Evolutionary conservation across 495 filamentous ascomycete genomes (phyloP).

Genomic region (Aspergillus carlsbadensis): DNA sequence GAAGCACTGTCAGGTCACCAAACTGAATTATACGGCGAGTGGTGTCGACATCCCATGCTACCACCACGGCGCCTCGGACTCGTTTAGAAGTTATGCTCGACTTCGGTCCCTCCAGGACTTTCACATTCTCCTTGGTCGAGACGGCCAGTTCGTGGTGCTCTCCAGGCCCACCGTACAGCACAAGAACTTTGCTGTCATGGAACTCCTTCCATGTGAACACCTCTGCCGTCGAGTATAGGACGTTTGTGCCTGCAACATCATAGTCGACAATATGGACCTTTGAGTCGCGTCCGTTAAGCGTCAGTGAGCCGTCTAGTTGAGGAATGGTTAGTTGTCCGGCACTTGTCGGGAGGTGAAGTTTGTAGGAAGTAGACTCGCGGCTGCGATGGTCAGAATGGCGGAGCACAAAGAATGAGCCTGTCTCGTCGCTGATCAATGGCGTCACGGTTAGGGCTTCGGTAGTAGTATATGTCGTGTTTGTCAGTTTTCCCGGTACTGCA

Average conservation of each 20-base stretch:
- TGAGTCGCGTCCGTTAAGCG: conserved; percentile 69
- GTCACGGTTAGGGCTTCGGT: conserved; percentile 56
- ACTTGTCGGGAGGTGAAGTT: conserved; percentile 59
- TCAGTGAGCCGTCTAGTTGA: conserved; percentile 59
- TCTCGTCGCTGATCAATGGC: conserved; percentile 52
- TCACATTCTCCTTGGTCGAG: conserved; percentile 35
- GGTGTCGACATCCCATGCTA: conserved; percentile 56
- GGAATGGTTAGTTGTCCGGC: conserved; percentile 61
- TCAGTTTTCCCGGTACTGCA: conserved; percentile 47
- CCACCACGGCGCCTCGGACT: conserved; percentile 43
- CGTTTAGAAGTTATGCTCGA: conserved; percentile 41
- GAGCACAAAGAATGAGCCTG: conserved; percentile 62
- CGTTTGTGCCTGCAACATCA: conserved; percentile 56
- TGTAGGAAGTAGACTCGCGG: conserved; percentile 56
- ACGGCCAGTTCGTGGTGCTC: conserved; percentile 71
- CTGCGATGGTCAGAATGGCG: conserved; percentile 63
- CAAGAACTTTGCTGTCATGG: conserved; percentile 56
- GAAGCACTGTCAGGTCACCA: conserved; percentile 53
- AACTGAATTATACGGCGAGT: conserved; percentile 55
- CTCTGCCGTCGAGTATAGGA: conserved; percentile 76
- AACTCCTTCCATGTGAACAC: conserved; percentile 70
- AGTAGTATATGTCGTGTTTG: conserved; percentile 48
- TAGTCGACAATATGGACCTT: conserved; percentile 78
- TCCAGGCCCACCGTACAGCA: conserved; percentile 68
- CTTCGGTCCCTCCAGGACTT: conserved; percentile 49